phyloP scores from a whole-genome alignment of 1,139 yeast genomes.

The Diutina rugosa region DNA sequence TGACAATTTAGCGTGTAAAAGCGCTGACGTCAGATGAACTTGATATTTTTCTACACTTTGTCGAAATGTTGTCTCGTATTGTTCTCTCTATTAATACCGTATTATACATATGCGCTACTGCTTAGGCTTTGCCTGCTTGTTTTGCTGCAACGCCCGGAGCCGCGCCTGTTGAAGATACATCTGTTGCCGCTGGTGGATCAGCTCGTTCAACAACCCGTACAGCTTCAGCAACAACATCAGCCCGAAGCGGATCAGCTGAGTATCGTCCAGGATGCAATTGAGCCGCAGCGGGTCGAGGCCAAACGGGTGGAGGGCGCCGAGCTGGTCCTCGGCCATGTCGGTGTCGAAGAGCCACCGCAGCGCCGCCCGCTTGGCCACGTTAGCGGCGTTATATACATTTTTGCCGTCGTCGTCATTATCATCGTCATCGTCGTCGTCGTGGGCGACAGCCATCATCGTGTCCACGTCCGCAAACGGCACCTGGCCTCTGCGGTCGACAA shows the following conservation, averaged over 20 bases:
- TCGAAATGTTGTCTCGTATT: no score
- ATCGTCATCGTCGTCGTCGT: slow-evolving; percentile 14
- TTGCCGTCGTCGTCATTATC: slow-evolving; percentile 6
- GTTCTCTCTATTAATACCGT: not conserved
- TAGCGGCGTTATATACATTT: slow-evolving; percentile 47
- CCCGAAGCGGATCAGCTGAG: slow-evolving; percentile 85
- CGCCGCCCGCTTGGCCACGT: slow-evolving; percentile 38
- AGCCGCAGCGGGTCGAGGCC: slow-evolving; percentile 56
- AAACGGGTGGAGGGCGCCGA: slow-evolving; percentile 39
- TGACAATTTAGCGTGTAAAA: no score
- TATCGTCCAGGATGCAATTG: slow-evolving; percentile 74
- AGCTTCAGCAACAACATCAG: slow-evolving; percentile 83
- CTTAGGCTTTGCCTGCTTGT: slow-evolving; percentile 3
- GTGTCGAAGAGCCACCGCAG: slow-evolving; percentile 72
- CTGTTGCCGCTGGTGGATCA: slow-evolving; percentile 31
- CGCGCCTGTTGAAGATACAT: slow-evolving; percentile 28
- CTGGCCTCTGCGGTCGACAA: slow-evolving; percentile 58
- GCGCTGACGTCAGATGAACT: no score
- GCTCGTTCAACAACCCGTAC: slow-evolving; percentile 51
- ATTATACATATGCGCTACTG: not conserved
- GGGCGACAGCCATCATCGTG: slow-evolving; percentile 15
- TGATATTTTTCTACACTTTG: no score
- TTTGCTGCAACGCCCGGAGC: slow-evolving; percentile 6
- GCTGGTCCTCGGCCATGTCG: slow-evolving; percentile 38
- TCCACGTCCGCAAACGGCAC: slow-evolving; percentile 20